Evolutionary conservation across 352 stramenopile species (phyloP).

Genomic region (Globisporangium paddicum): DNA sequence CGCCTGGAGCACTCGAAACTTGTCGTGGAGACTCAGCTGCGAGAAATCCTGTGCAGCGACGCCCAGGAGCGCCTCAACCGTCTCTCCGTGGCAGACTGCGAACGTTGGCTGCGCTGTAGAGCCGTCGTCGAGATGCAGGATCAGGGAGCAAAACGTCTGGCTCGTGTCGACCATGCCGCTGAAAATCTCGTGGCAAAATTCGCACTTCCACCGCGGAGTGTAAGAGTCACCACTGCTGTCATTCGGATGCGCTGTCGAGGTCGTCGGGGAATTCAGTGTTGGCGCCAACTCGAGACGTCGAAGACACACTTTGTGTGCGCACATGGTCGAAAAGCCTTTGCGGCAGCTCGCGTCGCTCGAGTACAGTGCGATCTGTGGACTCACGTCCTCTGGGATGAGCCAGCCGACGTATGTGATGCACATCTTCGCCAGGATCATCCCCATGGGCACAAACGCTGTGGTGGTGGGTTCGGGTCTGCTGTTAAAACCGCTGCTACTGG

Average conservation of each 20-base stretch:
- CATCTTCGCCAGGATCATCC: slow-evolving; percentile 19
- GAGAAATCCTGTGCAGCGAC: slow-evolving; percentile 38
- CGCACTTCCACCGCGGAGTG: slow-evolving; percentile 39
- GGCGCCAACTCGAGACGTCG: slow-evolving; percentile 17
- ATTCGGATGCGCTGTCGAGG: background rate
- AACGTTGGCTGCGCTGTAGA: slow-evolving; percentile 14
- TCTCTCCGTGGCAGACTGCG: slow-evolving; percentile 40
- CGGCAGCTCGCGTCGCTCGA: slow-evolving; percentile 39
- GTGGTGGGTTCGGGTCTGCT: background rate
- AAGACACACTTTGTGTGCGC: slow-evolving; percentile 28
- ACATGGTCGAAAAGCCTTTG: slow-evolving; percentile 41
- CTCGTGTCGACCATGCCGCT: slow-evolving; percentile 38
- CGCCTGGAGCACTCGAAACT: slow-evolving; percentile 24
- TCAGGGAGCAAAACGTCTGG: slow-evolving; percentile 39
- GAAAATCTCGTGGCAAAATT: slow-evolving; percentile 54
- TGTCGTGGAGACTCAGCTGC: slow-evolving; percentile 38
- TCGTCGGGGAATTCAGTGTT: background rate
- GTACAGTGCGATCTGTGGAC: slow-evolving; percentile 6
- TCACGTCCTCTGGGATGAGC: slow-evolving; percentile 32
- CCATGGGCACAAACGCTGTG: background rate
- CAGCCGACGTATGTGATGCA: slow-evolving; percentile 35
- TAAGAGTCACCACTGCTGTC: background rate
- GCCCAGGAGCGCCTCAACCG: slow-evolving; percentile 34
- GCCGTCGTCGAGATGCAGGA: slow-evolving; percentile 38
- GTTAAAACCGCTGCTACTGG: background rate